Evolutionary conservation across 768 basidiomycete genomes (phyloP).

Genomic region (Aureoboletus auriporus): DNA sequence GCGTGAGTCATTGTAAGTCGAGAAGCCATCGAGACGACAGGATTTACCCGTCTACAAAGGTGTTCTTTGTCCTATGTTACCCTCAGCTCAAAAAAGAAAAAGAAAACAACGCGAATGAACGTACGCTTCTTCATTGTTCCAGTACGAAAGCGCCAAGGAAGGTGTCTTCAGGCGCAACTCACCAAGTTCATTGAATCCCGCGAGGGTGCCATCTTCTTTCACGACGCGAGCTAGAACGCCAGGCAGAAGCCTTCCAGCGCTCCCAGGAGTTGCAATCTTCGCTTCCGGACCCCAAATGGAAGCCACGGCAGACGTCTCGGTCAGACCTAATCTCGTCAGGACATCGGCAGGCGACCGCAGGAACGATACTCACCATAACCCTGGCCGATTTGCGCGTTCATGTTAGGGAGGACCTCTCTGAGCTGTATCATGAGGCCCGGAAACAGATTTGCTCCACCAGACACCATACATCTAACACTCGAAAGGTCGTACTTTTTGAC

Average conservation of each 20-base stretch:
- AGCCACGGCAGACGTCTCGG: conserved; percentile 55
- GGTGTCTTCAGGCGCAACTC: conserved; percentile 50
- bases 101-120: conserved; percentile 28
- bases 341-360: not conserved
- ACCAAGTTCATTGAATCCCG: conserved; percentile 52
- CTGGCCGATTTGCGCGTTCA: conserved; percentile 61
- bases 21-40: not conserved
- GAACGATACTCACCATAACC: conserved; percentile 45
- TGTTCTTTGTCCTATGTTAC: conserved; percentile 54
- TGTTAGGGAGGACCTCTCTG: conserved; percentile 49
- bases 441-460: conserved; percentile 62
- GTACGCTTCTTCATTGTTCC: conserved; percentile 51
- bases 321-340: conserved; percentile 48
- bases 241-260: conserved; percentile 46
- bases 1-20: not conserved
- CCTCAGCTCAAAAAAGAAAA: not conserved
- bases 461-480: conserved; percentile 49
- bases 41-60: conserved; percentile 60
- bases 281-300: conserved; percentile 44
- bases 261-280: conserved; percentile 50
- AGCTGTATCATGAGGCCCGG: conserved; percentile 48
- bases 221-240: conserved; percentile 53
- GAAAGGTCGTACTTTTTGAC: conserved; percentile 47
- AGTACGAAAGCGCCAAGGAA: conserved; percentile 41
- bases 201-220: conserved; percentile 54